Base-by-base conservation (phyloP, 108 stramenopile genomes). In the Nitzschia sp. region DNA sequence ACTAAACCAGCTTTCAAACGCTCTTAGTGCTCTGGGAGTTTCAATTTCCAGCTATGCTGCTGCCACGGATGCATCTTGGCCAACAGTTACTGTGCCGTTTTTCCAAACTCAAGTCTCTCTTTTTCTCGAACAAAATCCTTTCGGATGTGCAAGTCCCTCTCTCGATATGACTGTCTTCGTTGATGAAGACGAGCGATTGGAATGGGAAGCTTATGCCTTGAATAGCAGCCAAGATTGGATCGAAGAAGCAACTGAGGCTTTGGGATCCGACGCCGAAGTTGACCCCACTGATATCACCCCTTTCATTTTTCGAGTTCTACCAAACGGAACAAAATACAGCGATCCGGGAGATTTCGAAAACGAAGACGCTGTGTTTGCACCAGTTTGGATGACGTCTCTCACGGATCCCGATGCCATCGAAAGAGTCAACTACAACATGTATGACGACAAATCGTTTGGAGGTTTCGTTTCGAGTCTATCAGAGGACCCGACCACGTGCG, bases 101-200 rank as follows among this genome's bases (percentile, higher is more conserved):
- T 62, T 62, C 40, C 43, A 62, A 46, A 42, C 61, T 9, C 61
- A 62, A 24, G 61, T 42, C 11, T 19, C 43, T 10, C 41, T 43
- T 12, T 62, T 62, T 24, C 43, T 44, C 21, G 43, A 46, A 44
- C 61, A 44, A 19, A 37, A 46, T n/a, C 61, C 41, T 10, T 62
- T 42, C 10, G 22, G 42, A 6, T 1, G 46, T 17, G 17, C n/a
- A 48, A 48, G 6, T 48, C 42, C 37, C 17, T 11, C 41, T 17
- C 22, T 62, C 8, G 22, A 20, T 17, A 12, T 62, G 17, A 43
- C 41, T 40, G 61, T 62, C 8, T 20, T 44, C 11, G 61, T 62
- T 10, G 24, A 20, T 6, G 21, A 62, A 21, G 61, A 41, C 20
- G 7, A 62, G 37, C 15, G 61, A 8, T 10, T 11, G 15, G n/a